phyloP scores from a whole-genome alignment of 495 filamentous ascomycete species.

The Talaromyces wortmannii region DNA sequence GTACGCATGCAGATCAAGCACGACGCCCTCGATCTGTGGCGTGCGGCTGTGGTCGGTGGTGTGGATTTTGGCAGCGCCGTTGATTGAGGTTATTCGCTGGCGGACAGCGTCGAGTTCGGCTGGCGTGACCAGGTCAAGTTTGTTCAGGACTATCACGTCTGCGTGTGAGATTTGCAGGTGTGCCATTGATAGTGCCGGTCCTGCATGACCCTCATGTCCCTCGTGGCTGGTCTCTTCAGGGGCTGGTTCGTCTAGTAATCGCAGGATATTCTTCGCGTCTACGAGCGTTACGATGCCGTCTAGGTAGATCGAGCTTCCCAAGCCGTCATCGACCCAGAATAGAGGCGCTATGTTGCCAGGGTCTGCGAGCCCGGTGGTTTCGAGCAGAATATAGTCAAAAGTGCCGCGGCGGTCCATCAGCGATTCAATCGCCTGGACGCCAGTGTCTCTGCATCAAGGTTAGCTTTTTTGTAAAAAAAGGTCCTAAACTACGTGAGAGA shows the following conservation, averaged over 20 bases:
- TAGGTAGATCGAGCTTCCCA: slow-evolving; percentile 89
- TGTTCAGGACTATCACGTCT: slow-evolving; percentile 94
- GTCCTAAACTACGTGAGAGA: not conserved
- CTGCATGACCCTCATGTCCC: slow-evolving; percentile 32
- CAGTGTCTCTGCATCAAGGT: slow-evolving; percentile 58
- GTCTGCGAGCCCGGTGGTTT: slow-evolving; percentile 93
- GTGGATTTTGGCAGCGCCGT: slow-evolving; percentile 80
- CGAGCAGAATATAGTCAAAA: slow-evolving; percentile 97
- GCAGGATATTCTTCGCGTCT: slow-evolving; percentile 87
- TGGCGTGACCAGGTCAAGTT: slow-evolving; percentile 75
- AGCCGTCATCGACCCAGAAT: slow-evolving; percentile 95
- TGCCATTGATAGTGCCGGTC: slow-evolving; percentile 74
- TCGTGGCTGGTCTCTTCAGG: slow-evolving; percentile 37
- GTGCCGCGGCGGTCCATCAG: slow-evolving; percentile 91
- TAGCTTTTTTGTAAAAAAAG: not conserved
- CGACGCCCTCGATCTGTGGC: slow-evolving; percentile 72
- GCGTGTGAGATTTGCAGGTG: slow-evolving; percentile 96
- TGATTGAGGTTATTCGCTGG: slow-evolving; percentile 71
- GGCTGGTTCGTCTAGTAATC: slow-evolving; percentile 67
- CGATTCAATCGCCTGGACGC: slow-evolving; percentile 88
- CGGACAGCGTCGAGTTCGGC: slow-evolving; percentile 58
- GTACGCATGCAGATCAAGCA: slow-evolving; percentile 91
- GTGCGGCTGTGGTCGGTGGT: slow-evolving; percentile 73
- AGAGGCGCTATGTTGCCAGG: slow-evolving; percentile 92
- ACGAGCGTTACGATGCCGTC: slow-evolving; percentile 96